Conservation (phyloP, 2,329 filamentous ascomycete species). For the Leptographium wingfieldii region DNA sequence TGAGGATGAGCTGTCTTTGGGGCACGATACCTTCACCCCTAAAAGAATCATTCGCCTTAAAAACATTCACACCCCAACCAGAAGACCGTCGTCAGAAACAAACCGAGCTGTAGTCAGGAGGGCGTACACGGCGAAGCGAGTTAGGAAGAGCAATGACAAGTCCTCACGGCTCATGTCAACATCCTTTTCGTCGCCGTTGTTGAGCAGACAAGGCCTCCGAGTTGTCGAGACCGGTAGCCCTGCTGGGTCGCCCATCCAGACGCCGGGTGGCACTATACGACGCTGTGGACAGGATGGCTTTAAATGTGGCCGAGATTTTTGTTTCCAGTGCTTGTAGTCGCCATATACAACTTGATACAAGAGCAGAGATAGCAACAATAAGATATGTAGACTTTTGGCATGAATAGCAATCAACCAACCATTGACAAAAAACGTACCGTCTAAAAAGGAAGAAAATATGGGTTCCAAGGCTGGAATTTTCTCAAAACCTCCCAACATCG, state of each 20-base stretch:
- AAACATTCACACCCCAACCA: not conserved
- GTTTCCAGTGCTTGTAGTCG: slow-evolving; percentile 38
- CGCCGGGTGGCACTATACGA: slow-evolving; percentile 36
- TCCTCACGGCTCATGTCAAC: not conserved
- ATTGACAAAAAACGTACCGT: too few relatives aligned
- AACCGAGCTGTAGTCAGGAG: not conserved
- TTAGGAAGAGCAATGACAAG: not conserved
- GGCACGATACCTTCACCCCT: slow-evolving; percentile 16
- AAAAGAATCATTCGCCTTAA: slow-evolving; percentile 2
- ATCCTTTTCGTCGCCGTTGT: slow-evolving; percentile 5
- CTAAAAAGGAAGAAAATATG: not conserved
- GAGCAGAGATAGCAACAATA: not conserved
- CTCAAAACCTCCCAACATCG: not conserved
- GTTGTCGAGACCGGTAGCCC: slow-evolving; percentile 8
- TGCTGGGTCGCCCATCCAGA: slow-evolving; percentile 22
- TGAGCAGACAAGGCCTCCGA: not conserved
- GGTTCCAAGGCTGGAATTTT: not conserved
- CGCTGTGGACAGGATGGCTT: slow-evolving; percentile 44
- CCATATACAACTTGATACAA: not conserved
- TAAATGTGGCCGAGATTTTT: slow-evolving; percentile 44
- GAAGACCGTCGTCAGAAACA: too few relatives aligned
- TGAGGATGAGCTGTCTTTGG: slow-evolving; percentile 26
- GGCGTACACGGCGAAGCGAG: not conserved
- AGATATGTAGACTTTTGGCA: not conserved
- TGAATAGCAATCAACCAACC: too few relatives aligned